A percentile compares a stretch with the other conserved stretches of the same genome.
phyloP scores from a whole-genome alignment of 2,329 filamentous ascomycete genomes.

The Monilinia laxa region DNA sequence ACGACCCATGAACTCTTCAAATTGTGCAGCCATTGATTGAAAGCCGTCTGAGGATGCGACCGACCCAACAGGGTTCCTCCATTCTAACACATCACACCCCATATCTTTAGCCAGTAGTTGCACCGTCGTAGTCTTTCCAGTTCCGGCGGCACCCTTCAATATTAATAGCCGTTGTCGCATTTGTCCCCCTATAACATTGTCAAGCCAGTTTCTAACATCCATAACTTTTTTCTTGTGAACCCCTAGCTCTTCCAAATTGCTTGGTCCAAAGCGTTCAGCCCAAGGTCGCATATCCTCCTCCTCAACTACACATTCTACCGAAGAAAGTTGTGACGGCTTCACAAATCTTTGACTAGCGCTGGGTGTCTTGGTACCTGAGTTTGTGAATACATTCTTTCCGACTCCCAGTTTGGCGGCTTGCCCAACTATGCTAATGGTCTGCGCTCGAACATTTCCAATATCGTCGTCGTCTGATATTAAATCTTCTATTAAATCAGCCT shows the following conservation, averaged over 20 bases:
- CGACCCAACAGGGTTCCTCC: constrained; percentile 76
- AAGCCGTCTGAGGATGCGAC: constrained; percentile 59
- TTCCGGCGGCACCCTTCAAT: constrained; percentile 85
- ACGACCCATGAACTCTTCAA: constrained; percentile 86
- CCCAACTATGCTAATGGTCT: constrained; percentile 55
- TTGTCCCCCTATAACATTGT: constrained; percentile 66
- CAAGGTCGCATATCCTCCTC: constrained; percentile 69
- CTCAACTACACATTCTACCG: constrained; percentile 29
- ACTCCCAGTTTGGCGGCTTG: constrained; percentile 56
- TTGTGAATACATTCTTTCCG: constrained; percentile 40
- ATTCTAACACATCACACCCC: constrained; percentile 77
- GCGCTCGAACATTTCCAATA: constrained; percentile 50
- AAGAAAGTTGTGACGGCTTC: constrained; percentile 42
- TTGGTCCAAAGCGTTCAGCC: constrained; percentile 81
- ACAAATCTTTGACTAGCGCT: constrained; percentile 54
- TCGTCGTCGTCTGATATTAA: constrained; percentile 61
- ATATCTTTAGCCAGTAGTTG: constrained; percentile 75
- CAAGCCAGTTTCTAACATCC: constrained; percentile 82
- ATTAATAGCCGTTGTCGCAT: constrained; percentile 73
- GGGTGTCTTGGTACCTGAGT: constrained; percentile 31
- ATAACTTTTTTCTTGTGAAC: constrained; percentile 93
- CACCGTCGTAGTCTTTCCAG: constrained; percentile 88
- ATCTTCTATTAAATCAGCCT: constrained; percentile 44
- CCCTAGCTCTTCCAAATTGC: constrained; percentile 75
- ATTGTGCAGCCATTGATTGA: constrained; percentile 72